Evolutionary conservation across 768 basidiomycete genomes (phyloP), one percentile per base, ranked within the genome.

Genomic region (Astraeus odoratus): DNA sequence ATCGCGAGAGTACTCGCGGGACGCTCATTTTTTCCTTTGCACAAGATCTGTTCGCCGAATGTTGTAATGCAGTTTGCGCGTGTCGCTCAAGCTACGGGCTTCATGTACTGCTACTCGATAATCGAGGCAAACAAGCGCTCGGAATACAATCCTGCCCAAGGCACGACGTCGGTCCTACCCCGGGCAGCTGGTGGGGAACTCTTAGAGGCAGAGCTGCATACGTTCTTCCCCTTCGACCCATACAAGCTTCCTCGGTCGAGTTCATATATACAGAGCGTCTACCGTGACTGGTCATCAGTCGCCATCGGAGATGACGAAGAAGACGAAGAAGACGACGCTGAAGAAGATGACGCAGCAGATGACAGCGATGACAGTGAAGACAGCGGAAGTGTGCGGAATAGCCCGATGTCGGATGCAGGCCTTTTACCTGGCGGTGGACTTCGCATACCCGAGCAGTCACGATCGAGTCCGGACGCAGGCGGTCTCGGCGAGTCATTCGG

Each of bases 141-240:
- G 0, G 81, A 82, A 18, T 73, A 73, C 30, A 61, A 61, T 16
- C 52, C 67, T 18, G 59, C 60, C 34, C 47, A 56, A 16, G 55
- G 56, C 34, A 50, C 52, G 10, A 35, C 51, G 9, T 45, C 52
- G 8, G 22, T 53, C 1, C 23, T 59, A 53, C 49, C 57, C 52
- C 16, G 56, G 16, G 46, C 54, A 9, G 50, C 64, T 23, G 53
- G 67, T 15, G 67, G 64, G 7, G 67, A 60, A 40, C 65, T 66
- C 39, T 55, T 71, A 48, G 77, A 77, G 41, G 70, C 76, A 8
- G 91, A 94, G 48, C 73, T 98, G 44, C 92, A 91, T 58, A 81
- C 83, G 9, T 98, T 97, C 71, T 99, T 99, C 72, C 96, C 96
- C 0, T 99, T 99, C 60, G 96, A 99, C 63, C 96, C 96, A 2